Conservation (phyloP, 768 basidiomycete species). For the Lentinula boryana region DNA sequence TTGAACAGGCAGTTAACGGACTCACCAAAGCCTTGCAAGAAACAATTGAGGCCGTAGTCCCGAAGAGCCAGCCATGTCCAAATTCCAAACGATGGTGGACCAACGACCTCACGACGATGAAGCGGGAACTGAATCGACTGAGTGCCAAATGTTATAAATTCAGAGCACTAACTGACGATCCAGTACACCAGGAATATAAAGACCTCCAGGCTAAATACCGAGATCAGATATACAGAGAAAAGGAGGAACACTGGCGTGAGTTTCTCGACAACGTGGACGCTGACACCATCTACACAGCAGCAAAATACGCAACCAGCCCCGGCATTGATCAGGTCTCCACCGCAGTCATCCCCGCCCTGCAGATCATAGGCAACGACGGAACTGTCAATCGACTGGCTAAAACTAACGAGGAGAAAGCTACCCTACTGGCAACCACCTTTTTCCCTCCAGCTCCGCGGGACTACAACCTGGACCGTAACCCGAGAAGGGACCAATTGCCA, state of each 20-base stretch:
- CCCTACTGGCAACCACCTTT: background rate
- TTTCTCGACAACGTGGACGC: slow-evolving; percentile 14
- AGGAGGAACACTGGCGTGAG: slow-evolving; percentile 17
- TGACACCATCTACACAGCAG: slow-evolving; percentile 5
- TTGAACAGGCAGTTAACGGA: background rate
- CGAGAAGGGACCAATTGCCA: background rate
- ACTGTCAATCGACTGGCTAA: background rate
- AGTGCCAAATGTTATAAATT: background rate
- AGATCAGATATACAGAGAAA: slow-evolving; percentile 3
- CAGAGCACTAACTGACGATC: background rate
- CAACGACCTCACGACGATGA: background rate
- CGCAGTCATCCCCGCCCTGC: background rate
- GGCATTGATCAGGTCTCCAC: too few relatives aligned
- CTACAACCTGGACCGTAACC: slow-evolving; percentile 1
- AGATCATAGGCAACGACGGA: background rate
- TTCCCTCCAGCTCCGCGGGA: background rate
- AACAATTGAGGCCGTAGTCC: background rate
- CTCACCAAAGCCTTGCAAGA: background rate
- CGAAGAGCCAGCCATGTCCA: background rate
- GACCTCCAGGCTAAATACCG: background rate
- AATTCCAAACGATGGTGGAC: too few relatives aligned
- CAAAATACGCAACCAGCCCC: slow-evolving; percentile 1
- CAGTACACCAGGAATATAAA: background rate
- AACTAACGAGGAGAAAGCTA: background rate
- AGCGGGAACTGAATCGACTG: background rate